Evolutionary conservation across 345 rosid species (phyloP), one percentile per base, ranked within the genome.

Genomic region (Sisymbrium irio): DNA sequence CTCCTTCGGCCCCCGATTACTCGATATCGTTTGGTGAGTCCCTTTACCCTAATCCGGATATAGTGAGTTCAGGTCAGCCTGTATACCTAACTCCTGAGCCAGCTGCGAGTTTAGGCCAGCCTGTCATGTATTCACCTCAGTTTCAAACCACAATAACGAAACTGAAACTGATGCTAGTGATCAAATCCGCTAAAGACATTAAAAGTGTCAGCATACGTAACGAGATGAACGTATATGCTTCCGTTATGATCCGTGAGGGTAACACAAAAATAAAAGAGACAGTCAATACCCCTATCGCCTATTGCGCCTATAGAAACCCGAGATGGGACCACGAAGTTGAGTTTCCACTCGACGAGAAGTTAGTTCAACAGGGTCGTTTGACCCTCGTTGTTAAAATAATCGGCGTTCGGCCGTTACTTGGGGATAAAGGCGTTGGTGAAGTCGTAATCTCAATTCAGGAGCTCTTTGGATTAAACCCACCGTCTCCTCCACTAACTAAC

Each of bases 211-310:
- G 81, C 55, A 60, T 81, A 18, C 10, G 84, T 70, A 40, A 82
- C 47, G 88, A 80, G 45, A 91, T 89, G 97, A 89, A 83, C 60
- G 88, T 83, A 1, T 91, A 86, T 73, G 88, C 77, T 32, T 77
- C 81, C 58, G 70, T 49, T 13, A 49, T 35, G 20, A 45, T 65
- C 58, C 45, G 19, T 19, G 45, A 35, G 22, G 4, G 25, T 22
- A 22, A 22, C 1, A 22, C 30, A 22, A 15, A 9, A 28, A 69
- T 3, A 42, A 62, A 74, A 35, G 84, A 84, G 65, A 82, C 60
- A 73, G 25, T 22, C 28, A 84, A 78, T 19, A 81, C 89, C 22
- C 80, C 72, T 0, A 78, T 83, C 0, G 67, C 82, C 62, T 78
- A 51, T 4, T 72, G 67, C 5, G 79, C 85, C 12, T 87, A 89